phyloP scores from a whole-genome alignment of 1,284 basidiomycete genomes.

The Tausonia pullulans region DNA sequence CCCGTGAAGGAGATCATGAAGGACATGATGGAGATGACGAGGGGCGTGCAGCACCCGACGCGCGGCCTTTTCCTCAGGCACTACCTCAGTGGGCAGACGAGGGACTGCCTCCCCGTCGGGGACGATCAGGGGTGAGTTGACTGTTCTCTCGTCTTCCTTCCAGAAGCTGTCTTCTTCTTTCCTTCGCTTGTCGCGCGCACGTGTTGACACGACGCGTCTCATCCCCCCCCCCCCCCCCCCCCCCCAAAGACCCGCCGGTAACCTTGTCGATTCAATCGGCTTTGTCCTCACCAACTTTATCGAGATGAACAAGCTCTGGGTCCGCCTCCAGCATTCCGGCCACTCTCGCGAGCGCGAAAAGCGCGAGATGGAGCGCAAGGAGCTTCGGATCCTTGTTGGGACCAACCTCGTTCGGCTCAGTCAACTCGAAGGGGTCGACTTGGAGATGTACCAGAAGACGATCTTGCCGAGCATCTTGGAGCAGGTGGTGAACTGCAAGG shows the following conservation, averaged over 20 bases:
- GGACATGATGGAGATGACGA: slow-evolving; percentile 98
- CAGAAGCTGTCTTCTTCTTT: neutral
- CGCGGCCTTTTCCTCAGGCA: slow-evolving; percentile 85
- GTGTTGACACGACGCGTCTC: neutral
- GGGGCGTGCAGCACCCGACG: slow-evolving; percentile 86
- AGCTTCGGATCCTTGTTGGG: slow-evolving; percentile 84
- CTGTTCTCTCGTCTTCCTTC: neutral
- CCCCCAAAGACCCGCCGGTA: slow-evolving; percentile 58
- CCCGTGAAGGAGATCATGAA: slow-evolving; percentile 98
- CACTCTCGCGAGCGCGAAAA: slow-evolving; percentile 91
- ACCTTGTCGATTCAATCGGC: slow-evolving; percentile 80
- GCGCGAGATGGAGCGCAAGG: slow-evolving; percentile 83
- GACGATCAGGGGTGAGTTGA: slow-evolving; percentile 59
- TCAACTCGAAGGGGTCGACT: slow-evolving; percentile 84
- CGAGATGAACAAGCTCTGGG: slow-evolving; percentile 99
- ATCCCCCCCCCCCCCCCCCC: neutral
- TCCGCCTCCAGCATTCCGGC: slow-evolving; percentile 87
- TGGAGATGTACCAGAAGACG: slow-evolving; percentile 69
- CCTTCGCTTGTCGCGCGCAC: neutral
- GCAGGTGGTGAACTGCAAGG: slow-evolving; percentile 92
- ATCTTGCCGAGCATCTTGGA: slow-evolving; percentile 85
- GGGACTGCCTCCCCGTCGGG: slow-evolving; percentile 84
- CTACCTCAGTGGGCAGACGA: slow-evolving; percentile 87
- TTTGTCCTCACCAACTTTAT: slow-evolving; percentile 96
- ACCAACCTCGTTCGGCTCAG: slow-evolving; percentile 88